Evolutionary conservation across 2,329 filamentous ascomycete species (phyloP), one percentile per base, ranked within the genome.

Genomic region (Venturia asperata): DNA sequence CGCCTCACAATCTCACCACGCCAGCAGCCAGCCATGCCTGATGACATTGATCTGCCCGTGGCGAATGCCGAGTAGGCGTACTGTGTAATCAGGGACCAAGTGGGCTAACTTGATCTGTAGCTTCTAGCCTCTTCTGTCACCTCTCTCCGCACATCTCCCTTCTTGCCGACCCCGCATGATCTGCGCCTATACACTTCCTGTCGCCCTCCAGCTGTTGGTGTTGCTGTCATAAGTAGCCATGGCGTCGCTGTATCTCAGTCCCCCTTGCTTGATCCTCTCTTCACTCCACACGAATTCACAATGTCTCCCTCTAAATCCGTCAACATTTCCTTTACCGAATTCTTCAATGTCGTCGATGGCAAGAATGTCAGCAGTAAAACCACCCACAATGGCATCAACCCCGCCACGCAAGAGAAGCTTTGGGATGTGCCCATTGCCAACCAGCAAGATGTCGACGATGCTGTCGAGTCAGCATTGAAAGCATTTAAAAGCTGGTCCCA

Each of bases 231-330:
- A 49, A 49, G 7, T 49, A 24, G n/a, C 6, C 45, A 49, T 19
- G 30, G 19, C 45, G n/a, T 47, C 45, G n/a, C 45, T 47, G n/a
- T 47, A n/a, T 9, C 9, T 15, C 11, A 9, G 3, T 34, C 30
- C 30, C 30, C 30, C 30, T 34, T 34, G 30, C 30, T 3, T 6
- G 30, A 34, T 45, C n/a, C 17, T 3, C 45, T 21, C 6, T 9
- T 47, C 45, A 47, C n/a, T 11, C 11, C n/a, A 27, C 24, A 41
- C 10, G 11, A 4, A n/a, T 56, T 68, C 61, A 77, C 64, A 68
- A 80, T 80, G 78, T 79, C 78, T 74, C 77, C 78, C 42, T 76
- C 74, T 67, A 79, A 79, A 68, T 73, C 77, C 21, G 73, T 74
- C 62, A 72, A 68, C 63, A 71, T 77, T 68, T 68, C 70, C 63